These are phyloP conservation scores for Zygotorulaspora danielsina DNA, from an alignment of 805 yeast species.

Conservation along the genomic window DNA sequence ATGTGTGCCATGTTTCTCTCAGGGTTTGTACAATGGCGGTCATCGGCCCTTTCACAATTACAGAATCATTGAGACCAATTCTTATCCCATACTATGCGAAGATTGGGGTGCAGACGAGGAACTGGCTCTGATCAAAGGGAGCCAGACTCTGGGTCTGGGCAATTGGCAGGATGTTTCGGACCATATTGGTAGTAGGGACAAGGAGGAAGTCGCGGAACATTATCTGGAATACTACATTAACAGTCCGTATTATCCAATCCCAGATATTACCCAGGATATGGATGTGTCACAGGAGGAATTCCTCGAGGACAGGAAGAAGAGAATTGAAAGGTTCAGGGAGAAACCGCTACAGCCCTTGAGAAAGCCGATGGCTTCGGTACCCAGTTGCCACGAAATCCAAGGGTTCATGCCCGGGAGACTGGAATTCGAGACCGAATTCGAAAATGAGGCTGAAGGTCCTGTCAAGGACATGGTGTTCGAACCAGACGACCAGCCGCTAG, in stretches of 20 bases:
- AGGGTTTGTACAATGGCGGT: conserved; percentile 71
- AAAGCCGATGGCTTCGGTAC: conserved; percentile 88
- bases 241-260: conserved; percentile 76
- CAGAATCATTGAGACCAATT: conserved; percentile 86
- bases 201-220: conserved; percentile 87
- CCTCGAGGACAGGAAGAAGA: conserved; percentile 56
- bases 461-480: conserved; percentile 95
- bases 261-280: conserved; percentile 74
- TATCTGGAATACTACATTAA: conserved; percentile 68
- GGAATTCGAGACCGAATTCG: conserved; percentile 94
- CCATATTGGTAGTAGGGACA: conserved; percentile 86
- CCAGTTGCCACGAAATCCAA: conserved; percentile 93
- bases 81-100: conserved; percentile 82
- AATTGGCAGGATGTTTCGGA: conserved; percentile 99
- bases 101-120: conserved; percentile 99
- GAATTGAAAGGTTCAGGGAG: conserved; percentile 70
- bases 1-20: conserved; percentile 96
- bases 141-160: conserved; percentile 88
- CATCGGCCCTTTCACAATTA: conserved; percentile 96
- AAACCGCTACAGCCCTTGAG: conserved; percentile 79
- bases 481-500: conserved; percentile 83
- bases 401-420: conserved; percentile 98
- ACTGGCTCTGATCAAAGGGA: conserved; percentile 78
- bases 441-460: conserved; percentile 91
- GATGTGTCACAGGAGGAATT: conserved; percentile 64